A percentile compares a stretch with the other conserved stretches of the same genome.
phyloP scores from a whole-genome alignment of 2,329 filamentous ascomycete genomes.

The Colletotrichum australisinense region DNA sequence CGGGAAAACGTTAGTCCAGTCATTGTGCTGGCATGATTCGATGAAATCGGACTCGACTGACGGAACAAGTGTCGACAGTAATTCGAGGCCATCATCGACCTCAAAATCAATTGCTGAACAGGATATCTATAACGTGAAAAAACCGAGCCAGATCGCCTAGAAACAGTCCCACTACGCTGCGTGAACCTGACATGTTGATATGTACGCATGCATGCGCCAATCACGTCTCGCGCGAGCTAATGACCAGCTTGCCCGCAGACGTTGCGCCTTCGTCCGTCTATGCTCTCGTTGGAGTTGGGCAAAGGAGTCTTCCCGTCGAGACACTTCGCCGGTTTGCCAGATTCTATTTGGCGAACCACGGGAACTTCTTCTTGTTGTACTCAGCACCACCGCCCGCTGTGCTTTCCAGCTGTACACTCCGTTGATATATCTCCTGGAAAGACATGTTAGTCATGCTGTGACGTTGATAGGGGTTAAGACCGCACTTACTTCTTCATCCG shows the following conservation, averaged over 20 bases:
- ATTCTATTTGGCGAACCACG: constrained; percentile 69
- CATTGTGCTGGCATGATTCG: background rate
- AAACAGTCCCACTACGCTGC: constrained; percentile 22
- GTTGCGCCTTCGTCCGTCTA: constrained; percentile 18
- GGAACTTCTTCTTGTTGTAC: constrained; percentile 72
- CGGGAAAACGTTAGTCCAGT: background rate
- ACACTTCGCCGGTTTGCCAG: constrained; percentile 11
- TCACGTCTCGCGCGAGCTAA: constrained; percentile 18
- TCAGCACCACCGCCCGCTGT: constrained; percentile 57
- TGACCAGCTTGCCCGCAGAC: background rate
- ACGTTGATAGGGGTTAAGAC: background rate
- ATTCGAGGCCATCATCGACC: constrained; percentile 14
- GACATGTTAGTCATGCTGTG: constrained; percentile 39
- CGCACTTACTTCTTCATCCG: constrained; percentile 85
- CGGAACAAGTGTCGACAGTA: constrained; percentile 2
- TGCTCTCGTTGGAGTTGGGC: background rate
- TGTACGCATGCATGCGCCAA: constrained; percentile 25
- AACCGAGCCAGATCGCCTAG: constrained; percentile 33
- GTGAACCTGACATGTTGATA: constrained; percentile 24
- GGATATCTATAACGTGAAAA: constrained; percentile 35
- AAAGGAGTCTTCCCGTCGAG: constrained; percentile 11
- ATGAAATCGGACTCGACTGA: background rate
- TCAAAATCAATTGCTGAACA: constrained; percentile 33
- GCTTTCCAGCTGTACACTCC: constrained; percentile 70
- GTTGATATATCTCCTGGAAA: constrained; percentile 72